Percentiles rank a stretch among this genome's conserved stretches.
Conservation (phyloP, 106 monocot genomes). For the Dendrobium chrysotoxum region DNA sequence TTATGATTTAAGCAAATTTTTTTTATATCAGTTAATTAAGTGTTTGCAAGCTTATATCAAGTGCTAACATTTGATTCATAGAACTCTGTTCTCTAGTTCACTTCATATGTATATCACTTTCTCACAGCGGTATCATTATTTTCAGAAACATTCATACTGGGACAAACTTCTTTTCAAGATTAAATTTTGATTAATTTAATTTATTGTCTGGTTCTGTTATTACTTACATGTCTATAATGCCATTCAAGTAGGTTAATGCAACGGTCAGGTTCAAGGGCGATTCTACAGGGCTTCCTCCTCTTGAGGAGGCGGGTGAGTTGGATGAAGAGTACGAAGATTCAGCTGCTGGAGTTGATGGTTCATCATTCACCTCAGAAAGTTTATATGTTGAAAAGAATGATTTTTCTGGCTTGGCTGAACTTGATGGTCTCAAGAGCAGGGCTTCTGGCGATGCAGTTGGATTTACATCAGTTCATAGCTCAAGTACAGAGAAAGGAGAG, state of each 20-base stretch:
- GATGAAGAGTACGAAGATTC: conserved; percentile 56
- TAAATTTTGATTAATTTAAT: background rate
- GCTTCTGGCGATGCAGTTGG: conserved; percentile 21
- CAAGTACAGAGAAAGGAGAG: conserved; percentile 28
- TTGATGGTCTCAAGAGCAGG: conserved; percentile 29
- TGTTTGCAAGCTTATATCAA: background rate
- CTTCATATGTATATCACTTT: background rate
- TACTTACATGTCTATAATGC: conserved; percentile 8
- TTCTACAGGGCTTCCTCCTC: conserved; percentile 25
- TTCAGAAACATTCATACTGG: background rate
- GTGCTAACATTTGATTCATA: background rate
- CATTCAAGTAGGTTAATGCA: conserved; percentile 44
- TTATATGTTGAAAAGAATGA: conserved; percentile 75
- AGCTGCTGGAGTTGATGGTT: conserved; percentile 49
- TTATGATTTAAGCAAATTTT: background rate
- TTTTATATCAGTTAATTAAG: background rate
- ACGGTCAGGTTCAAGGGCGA: conserved; percentile 47
- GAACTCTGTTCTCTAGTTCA: background rate
- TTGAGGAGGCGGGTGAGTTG: conserved; percentile 40
- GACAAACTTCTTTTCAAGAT: background rate
- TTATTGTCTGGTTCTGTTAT: background rate
- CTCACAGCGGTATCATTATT: background rate
- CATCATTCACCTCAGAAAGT: conserved; percentile 77
- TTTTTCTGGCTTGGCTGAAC: conserved; percentile 29
- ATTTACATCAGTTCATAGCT: conserved; percentile 25